Base-by-base conservation (phyloP, 257 asterid species). In the Coffea canephora region DNA sequence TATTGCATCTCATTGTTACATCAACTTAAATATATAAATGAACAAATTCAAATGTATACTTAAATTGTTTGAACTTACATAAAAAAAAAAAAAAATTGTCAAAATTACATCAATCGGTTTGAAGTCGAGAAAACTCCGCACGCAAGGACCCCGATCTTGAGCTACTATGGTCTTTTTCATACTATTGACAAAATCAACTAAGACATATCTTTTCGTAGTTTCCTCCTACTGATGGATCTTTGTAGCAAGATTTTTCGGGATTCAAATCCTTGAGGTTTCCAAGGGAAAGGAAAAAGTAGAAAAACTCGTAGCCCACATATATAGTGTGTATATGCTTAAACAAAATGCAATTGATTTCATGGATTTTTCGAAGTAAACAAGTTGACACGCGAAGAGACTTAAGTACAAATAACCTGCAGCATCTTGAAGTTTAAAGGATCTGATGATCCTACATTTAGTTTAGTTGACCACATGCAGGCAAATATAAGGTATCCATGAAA, bases 391-490 rank as follows among this genome's bases (percentile, higher is more conserved):
- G 27, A 59, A 57, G 78, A 59, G 49, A 6, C 10, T 23, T n/a
- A 57, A 12, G 27, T 50, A 13, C 19, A 25, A 18, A 25, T 27
- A 64, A 64, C 69, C 41, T 64, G 39, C 3, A 15, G 11, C 69
- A 9, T n/a, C 10, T 39, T 39, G 41, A 39, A 64, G 27, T 64
- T n/a, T 66, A 31, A 27, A 34, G 27, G 19, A 65, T 12, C 25
- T 19, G 21, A 1, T 19, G 21, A 1, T 50, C 14, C 54, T n/a
- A 39, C 69, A 69, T 27, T 27, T 27, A 27, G 27, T 64, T 21
- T 50, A 69, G 48, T 67, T n/a, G 64, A 57, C 64, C 81, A 68
- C 65, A 67, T 67, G 81, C 49, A 21, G 31, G 25, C 69, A 73
- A 54, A 69, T 54, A 69, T 15, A 55, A 54, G 68, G 70, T 41